Evolutionary conservation across 305 asterid genomes (phyloP), one percentile per base, ranked within the genome.

Genomic region (Euphrasia arctica): DNA sequence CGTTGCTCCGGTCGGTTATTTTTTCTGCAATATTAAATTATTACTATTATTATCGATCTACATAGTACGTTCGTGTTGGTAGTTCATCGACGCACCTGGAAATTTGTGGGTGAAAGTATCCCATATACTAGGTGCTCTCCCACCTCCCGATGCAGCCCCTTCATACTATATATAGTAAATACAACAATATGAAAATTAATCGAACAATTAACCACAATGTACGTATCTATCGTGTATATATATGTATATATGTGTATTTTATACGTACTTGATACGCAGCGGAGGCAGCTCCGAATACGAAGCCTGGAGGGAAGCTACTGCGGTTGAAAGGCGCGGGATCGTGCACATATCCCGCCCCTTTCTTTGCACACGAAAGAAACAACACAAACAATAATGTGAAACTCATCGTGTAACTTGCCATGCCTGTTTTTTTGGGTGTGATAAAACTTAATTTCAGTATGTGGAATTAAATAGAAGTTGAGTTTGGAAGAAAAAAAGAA

Each of bases 111-210:
- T 62, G 58, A 9, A 85, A 28, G 77, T 77, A 43, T 85, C 86
- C 86, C 86, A 85, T 2, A 85, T 75, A 36, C 84, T 85, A 6
- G 75, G 79, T 18, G 83, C 83, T 68, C 58, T 82, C 27, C 87
- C 86, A 15, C 66, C 86, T 68, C 75, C 77, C 47, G 28, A 52
- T 0, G 75, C 83, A 63, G 74, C 90, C 62, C 90, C 85, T 62
- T 83, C 90, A 41, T 47, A 61, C 85, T 18, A 18, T 18, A 18
- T 18, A 18, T 18, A 18, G 22, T 18, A 18, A 18, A 18, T 18
- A 18, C 22, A 18, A 18, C 22, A 18, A 18, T 18, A 18, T 18
- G 22, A 18, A 18, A 18, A 18, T 18, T 18, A 18, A 18, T 18
- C 22, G 22, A 18, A 18, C 22, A 18, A 18, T 18, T 18, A 18